Conservation (phyloP, 371 early-diverging fungal genomes). For the Parasitella parasitica region DNA sequence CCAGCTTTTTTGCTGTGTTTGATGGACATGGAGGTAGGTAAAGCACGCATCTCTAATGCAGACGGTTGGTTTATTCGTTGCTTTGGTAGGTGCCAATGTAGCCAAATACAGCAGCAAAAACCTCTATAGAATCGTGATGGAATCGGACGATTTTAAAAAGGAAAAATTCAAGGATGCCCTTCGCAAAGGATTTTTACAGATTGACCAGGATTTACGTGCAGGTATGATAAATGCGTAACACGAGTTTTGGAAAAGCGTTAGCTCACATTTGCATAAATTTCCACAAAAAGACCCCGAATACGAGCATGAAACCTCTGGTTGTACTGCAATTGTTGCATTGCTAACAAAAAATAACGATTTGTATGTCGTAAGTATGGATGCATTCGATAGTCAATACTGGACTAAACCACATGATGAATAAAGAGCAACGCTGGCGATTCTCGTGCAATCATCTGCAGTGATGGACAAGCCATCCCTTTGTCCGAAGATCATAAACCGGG, state of each 20-base stretch:
- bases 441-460: conserved; percentile 76
- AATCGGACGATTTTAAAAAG: conserved; percentile 60
- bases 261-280: background rate
- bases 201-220: conserved; percentile 75
- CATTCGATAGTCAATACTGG: background rate
- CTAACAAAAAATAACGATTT: conserved; percentile 66
- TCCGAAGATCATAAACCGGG: conserved; percentile 96
- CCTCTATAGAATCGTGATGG: conserved; percentile 68
- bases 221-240: conserved; percentile 47
- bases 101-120: conserved; percentile 85
- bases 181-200: conserved; percentile 76
- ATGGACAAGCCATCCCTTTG: conserved; percentile 74
- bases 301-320: conserved; percentile 83
- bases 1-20: conserved; percentile 92
- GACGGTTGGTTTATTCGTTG: background rate
- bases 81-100: conserved; percentile 60
- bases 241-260: background rate
- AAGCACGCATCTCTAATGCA: background rate
- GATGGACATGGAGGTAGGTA: conserved; percentile 94
- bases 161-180: conserved; percentile 72
- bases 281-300: conserved; percentile 61
- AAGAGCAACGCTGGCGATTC: conserved; percentile 96
- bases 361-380: conserved; percentile 37
- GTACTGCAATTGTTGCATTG: conserved; percentile 88
- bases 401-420: background rate